A percentile compares a stretch with the other conserved stretches of the same genome.
phyloP scores from a whole-genome alignment of 495 filamentous ascomycete genomes.

The Cercophora newfieldiana region DNA sequence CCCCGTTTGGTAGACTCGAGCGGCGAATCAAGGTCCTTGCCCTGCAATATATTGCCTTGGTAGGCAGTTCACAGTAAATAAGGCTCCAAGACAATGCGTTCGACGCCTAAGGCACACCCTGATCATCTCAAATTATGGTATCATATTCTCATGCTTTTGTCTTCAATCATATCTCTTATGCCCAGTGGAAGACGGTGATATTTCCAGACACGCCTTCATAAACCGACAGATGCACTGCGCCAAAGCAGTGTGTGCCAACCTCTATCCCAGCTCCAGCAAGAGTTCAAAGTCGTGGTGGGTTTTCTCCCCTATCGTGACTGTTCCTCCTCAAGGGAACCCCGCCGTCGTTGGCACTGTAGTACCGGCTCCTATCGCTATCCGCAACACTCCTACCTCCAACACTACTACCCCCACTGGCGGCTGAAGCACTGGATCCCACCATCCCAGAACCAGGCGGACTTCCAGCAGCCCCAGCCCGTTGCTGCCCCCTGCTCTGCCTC shows the following conservation, averaged over 20 bases:
- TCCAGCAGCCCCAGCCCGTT: conserved; percentile 6
- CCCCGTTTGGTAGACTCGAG: too few relatives aligned
- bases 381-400: background rate
- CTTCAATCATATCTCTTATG: background rate
- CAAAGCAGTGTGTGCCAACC: too few relatives aligned
- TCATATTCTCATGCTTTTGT: background rate
- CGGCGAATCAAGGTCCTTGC: too few relatives aligned
- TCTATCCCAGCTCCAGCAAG: background rate
- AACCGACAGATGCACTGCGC: background rate
- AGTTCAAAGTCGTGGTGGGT: conserved; percentile 16
- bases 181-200: background rate
- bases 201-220: background rate
- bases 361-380: conserved; percentile 9
- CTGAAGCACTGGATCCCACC: background rate
- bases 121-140: background rate
- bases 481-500: conserved; percentile 27
- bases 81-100: background rate
- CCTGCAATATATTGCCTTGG: background rate
- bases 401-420: background rate
- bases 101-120: background rate
- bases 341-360: conserved; percentile 1
- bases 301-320: conserved; percentile 24
- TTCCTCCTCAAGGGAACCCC: conserved; percentile 5
- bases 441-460: conserved; percentile 3
- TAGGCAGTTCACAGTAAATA: background rate